These are phyloP conservation scores for Aspergillus ostianus DNA, from an alignment of 495 filamentous ascomycete genomes.

Conservation along the genomic window DNA sequence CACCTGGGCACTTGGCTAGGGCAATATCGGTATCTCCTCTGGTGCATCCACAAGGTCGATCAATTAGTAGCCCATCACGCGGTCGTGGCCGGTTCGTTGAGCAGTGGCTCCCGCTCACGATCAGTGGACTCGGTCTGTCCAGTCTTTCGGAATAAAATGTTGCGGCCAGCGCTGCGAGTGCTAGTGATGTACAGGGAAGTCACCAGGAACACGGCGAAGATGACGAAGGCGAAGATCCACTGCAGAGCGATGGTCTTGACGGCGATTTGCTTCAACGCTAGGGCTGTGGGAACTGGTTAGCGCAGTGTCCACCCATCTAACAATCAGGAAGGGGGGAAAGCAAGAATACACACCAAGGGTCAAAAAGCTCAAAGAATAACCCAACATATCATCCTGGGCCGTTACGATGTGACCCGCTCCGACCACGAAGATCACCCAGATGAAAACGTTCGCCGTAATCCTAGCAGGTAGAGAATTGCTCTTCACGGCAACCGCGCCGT, in stretches of 20 bases:
- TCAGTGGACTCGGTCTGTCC: constrained; percentile 35
- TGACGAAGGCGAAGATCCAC: constrained; percentile 87
- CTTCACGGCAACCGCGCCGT: constrained; percentile 73
- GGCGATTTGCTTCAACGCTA: constrained; percentile 74
- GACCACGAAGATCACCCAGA: constrained; percentile 76
- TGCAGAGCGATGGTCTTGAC: constrained; percentile 71
- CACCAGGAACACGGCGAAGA: constrained; percentile 73
- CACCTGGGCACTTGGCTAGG: neutral
- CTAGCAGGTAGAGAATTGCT: constrained; percentile 59
- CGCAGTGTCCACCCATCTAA: neutral
- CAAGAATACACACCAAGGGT: constrained; percentile 52
- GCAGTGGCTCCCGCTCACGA: constrained; percentile 43
- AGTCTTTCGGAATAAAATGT: constrained; percentile 39
- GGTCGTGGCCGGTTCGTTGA: constrained; percentile 28
- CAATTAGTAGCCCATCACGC: neutral
- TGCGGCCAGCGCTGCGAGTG: constrained; percentile 60
- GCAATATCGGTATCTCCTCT: neutral
- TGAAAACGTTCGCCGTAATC: constrained; percentile 78
- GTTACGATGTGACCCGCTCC: constrained; percentile 67
- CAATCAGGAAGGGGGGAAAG: neutral
- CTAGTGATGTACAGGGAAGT: constrained; percentile 60
- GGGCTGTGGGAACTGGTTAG: constrained; percentile 40
- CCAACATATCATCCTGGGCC: constrained; percentile 81
- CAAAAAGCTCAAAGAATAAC: constrained; percentile 71
- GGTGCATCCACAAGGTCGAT: neutral